These are phyloP conservation scores for Clavispora phyllophila DNA, from an alignment of 805 yeast species.

Conservation along the genomic window DNA sequence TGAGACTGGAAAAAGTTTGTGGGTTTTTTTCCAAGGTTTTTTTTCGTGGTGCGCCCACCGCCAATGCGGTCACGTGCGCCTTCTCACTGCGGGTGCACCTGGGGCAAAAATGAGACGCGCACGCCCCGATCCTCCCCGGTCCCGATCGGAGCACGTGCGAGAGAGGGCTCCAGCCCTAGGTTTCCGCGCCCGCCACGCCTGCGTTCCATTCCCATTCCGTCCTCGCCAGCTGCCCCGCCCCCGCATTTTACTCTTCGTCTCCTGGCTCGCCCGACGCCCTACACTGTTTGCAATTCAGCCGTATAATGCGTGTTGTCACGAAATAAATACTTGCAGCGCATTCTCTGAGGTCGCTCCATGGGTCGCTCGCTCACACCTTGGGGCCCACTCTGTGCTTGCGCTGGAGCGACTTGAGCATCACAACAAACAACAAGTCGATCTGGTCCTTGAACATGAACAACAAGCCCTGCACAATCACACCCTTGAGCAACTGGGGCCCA, in stretches of 20 bases:
- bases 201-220: too few relatives aligned
- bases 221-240: too few relatives aligned
- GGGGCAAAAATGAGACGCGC: background rate
- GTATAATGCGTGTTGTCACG: background rate
- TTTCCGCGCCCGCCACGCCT: too few relatives aligned
- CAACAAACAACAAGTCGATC: conserved; percentile 37
- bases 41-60: conserved; percentile 7
- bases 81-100: background rate
- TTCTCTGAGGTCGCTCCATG: too few relatives aligned
- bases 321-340: too few relatives aligned
- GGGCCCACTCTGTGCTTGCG: background rate
- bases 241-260: too few relatives aligned
- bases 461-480: conserved; percentile 79
- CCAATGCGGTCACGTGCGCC: conserved; percentile 4
- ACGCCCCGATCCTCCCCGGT: background rate
- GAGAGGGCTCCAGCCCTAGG: too few relatives aligned
- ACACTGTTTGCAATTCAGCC: background rate
- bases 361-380: background rate
- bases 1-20: conserved; percentile 6
- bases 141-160: background rate
- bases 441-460: conserved; percentile 79
- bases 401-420: conserved; percentile 18
- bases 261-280: too few relatives aligned
- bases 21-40: conserved; percentile 4
- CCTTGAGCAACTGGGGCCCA: conserved; percentile 75